Conservation (phyloP, 495 filamentous ascomycete genomes). For the Chlorociboria aeruginascens region DNA sequence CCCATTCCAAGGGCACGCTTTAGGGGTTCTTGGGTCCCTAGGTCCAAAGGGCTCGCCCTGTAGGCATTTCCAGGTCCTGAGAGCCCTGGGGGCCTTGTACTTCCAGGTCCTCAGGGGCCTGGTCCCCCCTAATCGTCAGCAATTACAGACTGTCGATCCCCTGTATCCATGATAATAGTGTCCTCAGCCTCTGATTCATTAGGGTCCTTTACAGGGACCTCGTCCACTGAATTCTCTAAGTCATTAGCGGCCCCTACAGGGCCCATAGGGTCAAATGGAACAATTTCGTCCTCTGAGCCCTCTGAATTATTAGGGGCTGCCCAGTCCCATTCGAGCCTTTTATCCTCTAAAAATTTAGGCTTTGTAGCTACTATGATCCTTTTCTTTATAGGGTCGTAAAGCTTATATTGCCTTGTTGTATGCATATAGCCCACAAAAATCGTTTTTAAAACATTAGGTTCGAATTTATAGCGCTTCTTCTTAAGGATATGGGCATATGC, state of each 20-base stretch:
- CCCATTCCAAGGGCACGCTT: too few relatives aligned
- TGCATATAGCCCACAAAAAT: too few relatives aligned
- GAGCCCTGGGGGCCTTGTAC: background rate
- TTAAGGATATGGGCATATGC: background rate
- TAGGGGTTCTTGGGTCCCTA: background rate
- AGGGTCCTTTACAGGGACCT: too few relatives aligned
- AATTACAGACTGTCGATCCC: too few relatives aligned
- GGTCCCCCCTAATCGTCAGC: too few relatives aligned
- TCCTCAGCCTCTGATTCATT: background rate
- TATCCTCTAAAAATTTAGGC: background rate
- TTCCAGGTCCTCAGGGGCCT: background rate
- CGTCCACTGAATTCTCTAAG: background rate
- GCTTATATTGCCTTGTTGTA: background rate
- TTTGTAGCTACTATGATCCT: constrained; percentile 1
- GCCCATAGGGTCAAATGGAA: background rate
- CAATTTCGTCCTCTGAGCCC: background rate
- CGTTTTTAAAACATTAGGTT: background rate
- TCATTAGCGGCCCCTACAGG: too few relatives aligned
- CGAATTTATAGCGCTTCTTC: background rate
- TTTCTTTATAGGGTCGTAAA: background rate
- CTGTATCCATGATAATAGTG: too few relatives aligned
- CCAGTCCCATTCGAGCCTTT: background rate
- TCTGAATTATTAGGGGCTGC: background rate
- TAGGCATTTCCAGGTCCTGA: background rate
- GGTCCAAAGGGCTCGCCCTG: too few relatives aligned